These are phyloP conservation scores for Tritrichomonas foetus DNA, from an alignment of 208 protist species.

Conservation along the genomic window DNA sequence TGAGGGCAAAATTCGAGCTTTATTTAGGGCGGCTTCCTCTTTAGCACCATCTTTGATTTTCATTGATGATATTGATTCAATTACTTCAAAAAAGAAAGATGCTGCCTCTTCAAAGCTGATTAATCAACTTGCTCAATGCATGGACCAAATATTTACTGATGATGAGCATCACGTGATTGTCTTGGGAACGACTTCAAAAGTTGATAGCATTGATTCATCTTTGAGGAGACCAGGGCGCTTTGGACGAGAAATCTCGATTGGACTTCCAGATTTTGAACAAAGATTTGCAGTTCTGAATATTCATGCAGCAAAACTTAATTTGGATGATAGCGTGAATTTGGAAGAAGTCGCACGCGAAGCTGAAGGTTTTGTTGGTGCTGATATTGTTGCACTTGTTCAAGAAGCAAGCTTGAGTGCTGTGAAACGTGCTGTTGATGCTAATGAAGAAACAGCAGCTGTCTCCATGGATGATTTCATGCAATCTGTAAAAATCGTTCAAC, in stretches of 20 bases:
- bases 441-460: neutral
- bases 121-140: slow-evolving; percentile 24
- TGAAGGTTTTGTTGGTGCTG: neutral
- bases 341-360: neutral
- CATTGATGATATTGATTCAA: slow-evolving; percentile 44
- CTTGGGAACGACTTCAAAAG: slow-evolving; percentile 19
- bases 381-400: neutral
- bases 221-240: slow-evolving; percentile 36
- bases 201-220: neutral
- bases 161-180: neutral
- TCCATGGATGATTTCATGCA: neutral
- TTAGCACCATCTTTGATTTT: neutral
- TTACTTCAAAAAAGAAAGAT: neutral
- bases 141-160: neutral
- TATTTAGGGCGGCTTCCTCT: neutral
- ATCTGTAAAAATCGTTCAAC: neutral
- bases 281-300: neutral
- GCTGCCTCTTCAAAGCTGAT: neutral
- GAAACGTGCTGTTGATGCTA: neutral
- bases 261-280: neutral
- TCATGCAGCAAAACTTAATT: neutral
- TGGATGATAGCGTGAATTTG: neutral
- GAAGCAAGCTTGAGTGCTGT: neutral
- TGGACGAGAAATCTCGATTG: slow-evolving; percentile 41
- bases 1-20: slow-evolving; percentile 19